Evolutionary conservation across 179 eudicot genomes (phyloP).

Genomic region (Spinacia oleracea): DNA sequence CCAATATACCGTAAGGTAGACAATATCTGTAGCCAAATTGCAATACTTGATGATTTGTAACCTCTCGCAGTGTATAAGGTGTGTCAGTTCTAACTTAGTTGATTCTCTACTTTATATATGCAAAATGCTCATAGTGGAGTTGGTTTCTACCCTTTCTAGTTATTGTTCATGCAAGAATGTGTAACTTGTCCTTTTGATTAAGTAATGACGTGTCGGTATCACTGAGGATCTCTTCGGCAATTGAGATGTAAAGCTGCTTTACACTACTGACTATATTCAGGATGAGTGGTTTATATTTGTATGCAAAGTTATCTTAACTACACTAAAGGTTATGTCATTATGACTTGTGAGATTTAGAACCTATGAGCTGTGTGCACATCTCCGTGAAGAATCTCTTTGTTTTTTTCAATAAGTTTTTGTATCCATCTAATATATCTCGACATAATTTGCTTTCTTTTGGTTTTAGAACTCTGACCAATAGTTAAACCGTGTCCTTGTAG

Average conservation of each 20-base stretch:
- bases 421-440: not conserved
- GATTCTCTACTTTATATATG: not conserved
- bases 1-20: not conserved
- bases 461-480: not conserved
- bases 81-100: not conserved
- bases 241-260: not conserved
- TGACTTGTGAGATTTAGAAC: not conserved
- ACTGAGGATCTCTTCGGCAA: not conserved
- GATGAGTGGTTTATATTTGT: not conserved
- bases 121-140: not conserved
- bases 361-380: not conserved
- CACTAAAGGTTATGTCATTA: not conserved
- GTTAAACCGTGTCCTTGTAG: slow-evolving; percentile 1
- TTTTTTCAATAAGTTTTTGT: not conserved
- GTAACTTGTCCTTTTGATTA: not conserved
- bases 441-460: not conserved
- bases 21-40: not conserved
- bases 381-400: not conserved
- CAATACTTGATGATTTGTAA: not conserved
- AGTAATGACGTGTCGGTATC: not conserved
- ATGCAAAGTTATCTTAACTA: not conserved
- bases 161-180: not conserved
- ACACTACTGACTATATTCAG: not conserved
- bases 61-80: not conserved
- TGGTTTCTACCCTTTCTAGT: not conserved